phyloP scores from a whole-genome alignment of 208 protist species.

The Porcisia deanei region DNA sequence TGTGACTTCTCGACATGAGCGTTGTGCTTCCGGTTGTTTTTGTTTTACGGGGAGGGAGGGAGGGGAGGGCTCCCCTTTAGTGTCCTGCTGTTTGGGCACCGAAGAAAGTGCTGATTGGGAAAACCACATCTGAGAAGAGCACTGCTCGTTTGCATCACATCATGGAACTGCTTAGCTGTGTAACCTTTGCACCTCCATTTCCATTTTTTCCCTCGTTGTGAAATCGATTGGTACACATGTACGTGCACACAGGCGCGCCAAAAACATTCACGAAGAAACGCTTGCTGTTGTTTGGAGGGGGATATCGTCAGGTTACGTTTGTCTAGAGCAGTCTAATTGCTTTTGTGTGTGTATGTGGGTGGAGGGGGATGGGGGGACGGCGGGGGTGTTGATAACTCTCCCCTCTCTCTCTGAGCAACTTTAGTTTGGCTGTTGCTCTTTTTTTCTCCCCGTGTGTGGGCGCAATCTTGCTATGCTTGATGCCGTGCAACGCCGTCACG shows the following conservation, averaged over 20 bases:
- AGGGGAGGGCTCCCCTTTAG: no score
- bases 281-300: background rate
- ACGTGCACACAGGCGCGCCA: background rate
- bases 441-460: background rate
- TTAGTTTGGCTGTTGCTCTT: background rate
- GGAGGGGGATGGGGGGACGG: no score
- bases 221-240: background rate
- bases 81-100: background rate
- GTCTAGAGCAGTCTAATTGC: no score
- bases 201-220: background rate
- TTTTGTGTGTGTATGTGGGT: no score
- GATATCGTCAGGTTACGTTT: no score
- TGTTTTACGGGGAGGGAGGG: no score
- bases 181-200: background rate
- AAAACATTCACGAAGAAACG: background rate
- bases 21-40: no score
- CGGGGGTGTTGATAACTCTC: no score
- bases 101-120: background rate
- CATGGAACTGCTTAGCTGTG: background rate
- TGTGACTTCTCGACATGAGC: no score
- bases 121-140: background rate
- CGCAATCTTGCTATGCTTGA: background rate
- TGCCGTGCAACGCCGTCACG: background rate
- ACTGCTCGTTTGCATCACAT: background rate
- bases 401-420: background rate